phyloP scores from a whole-genome alignment of 108 stramenopile genomes.

The Fistulifera solaris region DNA sequence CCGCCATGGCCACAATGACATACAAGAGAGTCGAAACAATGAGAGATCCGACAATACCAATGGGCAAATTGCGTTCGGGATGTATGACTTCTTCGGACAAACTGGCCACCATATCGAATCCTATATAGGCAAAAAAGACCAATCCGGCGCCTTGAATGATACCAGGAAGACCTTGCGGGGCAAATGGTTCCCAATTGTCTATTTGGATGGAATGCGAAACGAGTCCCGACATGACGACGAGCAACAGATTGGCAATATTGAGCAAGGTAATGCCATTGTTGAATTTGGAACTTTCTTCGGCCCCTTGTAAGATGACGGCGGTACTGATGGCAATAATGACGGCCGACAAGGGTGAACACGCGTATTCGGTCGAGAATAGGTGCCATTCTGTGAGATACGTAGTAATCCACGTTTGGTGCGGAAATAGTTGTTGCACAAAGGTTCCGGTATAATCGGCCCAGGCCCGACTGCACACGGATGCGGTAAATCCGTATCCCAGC shows the following conservation, averaged over 20 bases:
- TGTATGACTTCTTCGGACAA: slow-evolving; percentile 84
- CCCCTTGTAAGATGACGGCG: slow-evolving; percentile 48
- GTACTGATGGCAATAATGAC: slow-evolving; percentile 44
- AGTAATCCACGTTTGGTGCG: slow-evolving; percentile 3
- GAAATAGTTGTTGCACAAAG: slow-evolving; percentile 11
- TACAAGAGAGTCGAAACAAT: slow-evolving; percentile 63
- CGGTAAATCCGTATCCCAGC: slow-evolving; percentile 47
- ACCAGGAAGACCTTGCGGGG: slow-evolving; percentile 26
- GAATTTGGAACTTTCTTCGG: slow-evolving; percentile 61
- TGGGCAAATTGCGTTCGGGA: slow-evolving; percentile 75
- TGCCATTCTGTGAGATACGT: slow-evolving; percentile 21
- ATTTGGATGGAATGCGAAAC: slow-evolving; percentile 17
- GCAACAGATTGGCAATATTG: slow-evolving; percentile 44
- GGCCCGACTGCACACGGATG: slow-evolving; percentile 40
- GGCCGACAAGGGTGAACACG: slow-evolving; percentile 51
- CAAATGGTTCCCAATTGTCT: slow-evolving; percentile 40
- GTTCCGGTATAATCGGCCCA: slow-evolving; percentile 44
- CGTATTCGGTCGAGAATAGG: slow-evolving; percentile 21
- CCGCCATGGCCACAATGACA: slow-evolving; percentile 58
- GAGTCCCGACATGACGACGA: slow-evolving; percentile 31
- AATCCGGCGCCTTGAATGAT: slow-evolving; percentile 36
- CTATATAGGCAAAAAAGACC: slow-evolving; percentile 91
- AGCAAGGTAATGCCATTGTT: slow-evolving; percentile 66
- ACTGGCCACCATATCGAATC: slow-evolving; percentile 86
- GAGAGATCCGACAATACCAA: slow-evolving; percentile 75